Evolutionary conservation across 2,329 filamentous ascomycete species (phyloP).

Genomic region (Penicillium sp.): DNA sequence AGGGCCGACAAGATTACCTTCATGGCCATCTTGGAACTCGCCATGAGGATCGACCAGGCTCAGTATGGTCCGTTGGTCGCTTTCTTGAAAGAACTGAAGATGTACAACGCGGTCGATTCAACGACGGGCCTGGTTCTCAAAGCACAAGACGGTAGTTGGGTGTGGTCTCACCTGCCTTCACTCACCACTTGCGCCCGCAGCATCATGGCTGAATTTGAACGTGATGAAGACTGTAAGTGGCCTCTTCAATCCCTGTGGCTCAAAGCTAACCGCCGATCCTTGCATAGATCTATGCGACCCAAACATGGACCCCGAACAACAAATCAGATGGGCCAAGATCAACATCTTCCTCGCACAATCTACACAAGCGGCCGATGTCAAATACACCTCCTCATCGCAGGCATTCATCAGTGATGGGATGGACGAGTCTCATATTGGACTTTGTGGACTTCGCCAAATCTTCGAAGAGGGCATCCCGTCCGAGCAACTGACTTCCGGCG

Average conservation of each 20-base stretch:
- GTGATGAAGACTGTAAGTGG: background rate
- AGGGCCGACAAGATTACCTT: slow-evolving; percentile 2
- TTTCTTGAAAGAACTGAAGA: slow-evolving; percentile 1
- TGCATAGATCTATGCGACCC: background rate
- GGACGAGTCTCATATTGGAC: slow-evolving; percentile 1
- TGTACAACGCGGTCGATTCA: slow-evolving; percentile 6
- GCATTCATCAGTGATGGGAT: slow-evolving; percentile 3
- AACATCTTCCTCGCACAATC: slow-evolving; percentile 4
- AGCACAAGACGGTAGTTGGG: slow-evolving; percentile 3
- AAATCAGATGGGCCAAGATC: slow-evolving; percentile 3
- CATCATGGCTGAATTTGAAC: background rate
- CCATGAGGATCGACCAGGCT: background rate
- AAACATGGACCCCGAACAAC: background rate
- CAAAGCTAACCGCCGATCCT: background rate
- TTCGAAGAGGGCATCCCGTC: slow-evolving; percentile 1
- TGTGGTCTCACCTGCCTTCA: slow-evolving; percentile 6
- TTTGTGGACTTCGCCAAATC: background rate
- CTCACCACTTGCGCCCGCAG: background rate
- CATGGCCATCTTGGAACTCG: slow-evolving; percentile 1
- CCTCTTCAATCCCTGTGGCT: background rate
- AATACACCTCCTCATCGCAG: background rate
- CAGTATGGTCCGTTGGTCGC: background rate
- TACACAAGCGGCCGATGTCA: slow-evolving; percentile 1
- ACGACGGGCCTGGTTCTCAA: slow-evolving; percentile 1
- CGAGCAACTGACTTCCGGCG: background rate